Base-by-base conservation (phyloP, 805 yeast genomes). In the Candida sphagnicola region DNA sequence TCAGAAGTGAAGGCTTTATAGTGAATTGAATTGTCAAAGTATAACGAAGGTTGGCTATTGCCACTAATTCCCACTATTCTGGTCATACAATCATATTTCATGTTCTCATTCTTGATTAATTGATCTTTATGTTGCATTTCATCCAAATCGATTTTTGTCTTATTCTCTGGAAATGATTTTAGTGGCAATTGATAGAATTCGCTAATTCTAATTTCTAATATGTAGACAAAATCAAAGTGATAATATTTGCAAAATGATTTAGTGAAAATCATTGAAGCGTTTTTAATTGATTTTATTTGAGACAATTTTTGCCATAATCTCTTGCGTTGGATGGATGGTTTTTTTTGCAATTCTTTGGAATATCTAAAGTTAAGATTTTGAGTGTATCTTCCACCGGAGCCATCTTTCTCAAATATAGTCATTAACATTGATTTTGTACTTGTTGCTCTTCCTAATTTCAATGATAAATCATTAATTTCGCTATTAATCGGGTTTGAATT, bases 371-470 rank as follows among this genome's bases (percentile, higher is more conserved):
- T 69, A 34, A 64, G 62, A 46, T 74, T 74, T 39, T 67, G 80
- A 3, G 68, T 62, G 47, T 78, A 80, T n/a, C 80, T 74, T 12
- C 73, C 71, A 12, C 85, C 85, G 4, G 83, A 75, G 0, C 84
- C 84, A 57, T 80, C 85, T 43, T 71, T 72, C 46, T 79, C 85
- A 53, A 75, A 78, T 1, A 77, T 71, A 2, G 77, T 63, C 61
- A 53, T 56, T 37, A 53, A 45, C 5, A 48, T 31, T 17, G 43
- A 34, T 23, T 38, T 35, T 13, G 54, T 51, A 40, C 77, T 62
- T 1, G 85, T 79, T 4, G 85, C 82, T 55, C 85, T 65, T 0
- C 85, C 85, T 39, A 74, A 63, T 26, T 66, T 60, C 39, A 49
- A 32, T 4, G 51, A 47, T 28, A 65, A 51, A 19, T 60, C 67